Percentiles rank a stretch among this genome's conserved stretches.
Evolutionary conservation across 2,329 filamentous ascomycete genomes (phyloP).

Genomic region (Scytalidium lignicola): DNA sequence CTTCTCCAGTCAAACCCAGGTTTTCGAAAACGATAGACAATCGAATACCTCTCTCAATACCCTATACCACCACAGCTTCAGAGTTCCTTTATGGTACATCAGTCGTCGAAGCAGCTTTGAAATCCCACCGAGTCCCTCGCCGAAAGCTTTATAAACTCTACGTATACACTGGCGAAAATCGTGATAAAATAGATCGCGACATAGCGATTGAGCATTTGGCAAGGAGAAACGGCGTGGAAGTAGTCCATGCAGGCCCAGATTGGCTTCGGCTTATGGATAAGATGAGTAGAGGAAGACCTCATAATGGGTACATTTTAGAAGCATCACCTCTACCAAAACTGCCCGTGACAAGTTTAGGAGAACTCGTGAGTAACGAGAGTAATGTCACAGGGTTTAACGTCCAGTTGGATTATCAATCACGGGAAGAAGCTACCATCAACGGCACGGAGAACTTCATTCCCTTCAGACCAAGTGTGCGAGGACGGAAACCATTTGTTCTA

Average conservation of each 20-base stretch:
- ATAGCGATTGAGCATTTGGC: slow-evolving; percentile 42
- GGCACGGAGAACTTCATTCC: slow-evolving; percentile 52
- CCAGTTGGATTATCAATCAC: slow-evolving; percentile 60
- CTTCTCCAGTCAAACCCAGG: not conserved
- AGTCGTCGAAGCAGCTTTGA: slow-evolving; percentile 74
- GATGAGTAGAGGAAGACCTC: slow-evolving; percentile 75
- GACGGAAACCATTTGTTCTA: slow-evolving; percentile 64
- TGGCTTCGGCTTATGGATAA: slow-evolving; percentile 72
- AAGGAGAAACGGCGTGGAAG: slow-evolving; percentile 41
- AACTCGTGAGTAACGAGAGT: slow-evolving; percentile 12
- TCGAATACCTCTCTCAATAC: slow-evolving; percentile 37
- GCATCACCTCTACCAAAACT: slow-evolving; percentile 73
- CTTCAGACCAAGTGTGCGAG: slow-evolving; percentile 20
- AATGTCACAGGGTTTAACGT: slow-evolving; percentile 50
- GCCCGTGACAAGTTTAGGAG: slow-evolving; percentile 54
- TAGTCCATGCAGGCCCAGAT: slow-evolving; percentile 53
- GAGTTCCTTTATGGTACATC: slow-evolving; percentile 87
- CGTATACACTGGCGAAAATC: slow-evolving; percentile 57
- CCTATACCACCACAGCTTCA: slow-evolving; percentile 79
- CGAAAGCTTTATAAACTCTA: slow-evolving; percentile 84
- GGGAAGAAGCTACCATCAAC: slow-evolving; percentile 71
- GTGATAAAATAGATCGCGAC: slow-evolving; percentile 44
- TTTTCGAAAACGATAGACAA: slow-evolving; percentile 9
- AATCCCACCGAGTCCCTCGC: slow-evolving; percentile 42
- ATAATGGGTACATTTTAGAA: slow-evolving; percentile 88